phyloP scores from a whole-genome alignment of 129 eudicot species.

The Escallonia herrerae region DNA sequence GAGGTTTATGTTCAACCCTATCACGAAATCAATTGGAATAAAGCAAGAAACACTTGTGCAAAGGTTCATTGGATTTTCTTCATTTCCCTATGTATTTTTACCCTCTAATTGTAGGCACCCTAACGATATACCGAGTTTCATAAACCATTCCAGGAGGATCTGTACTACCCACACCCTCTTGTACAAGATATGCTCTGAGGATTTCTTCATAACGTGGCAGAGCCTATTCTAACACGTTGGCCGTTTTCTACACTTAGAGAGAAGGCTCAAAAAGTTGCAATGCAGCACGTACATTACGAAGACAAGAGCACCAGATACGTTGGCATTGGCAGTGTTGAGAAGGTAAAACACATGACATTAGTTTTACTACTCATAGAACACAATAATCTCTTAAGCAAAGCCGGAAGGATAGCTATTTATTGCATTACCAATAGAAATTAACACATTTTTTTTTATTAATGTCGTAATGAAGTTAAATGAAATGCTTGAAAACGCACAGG shows the following conservation, averaged over 20 bases:
- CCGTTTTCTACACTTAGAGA: slow-evolving; percentile 41
- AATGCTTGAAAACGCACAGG: slow-evolving; percentile 9
- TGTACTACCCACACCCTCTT: slow-evolving; percentile 46
- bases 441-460: too few relatives aligned
- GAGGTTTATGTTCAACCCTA: slow-evolving; percentile 47
- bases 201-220: slow-evolving; percentile 36
- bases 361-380: background rate
- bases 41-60: slow-evolving; percentile 45
- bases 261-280: slow-evolving; percentile 40
- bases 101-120: background rate
- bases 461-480: background rate
- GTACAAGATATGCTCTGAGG: slow-evolving; percentile 52
- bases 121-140: too few relatives aligned
- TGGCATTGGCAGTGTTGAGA: slow-evolving; percentile 58
- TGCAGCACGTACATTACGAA: slow-evolving; percentile 61
- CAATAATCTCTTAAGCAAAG: background rate
- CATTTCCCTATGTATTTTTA: background rate
- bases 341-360: slow-evolving; percentile 23
- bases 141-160: slow-evolving; percentile 46
- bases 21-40: slow-evolving; percentile 47
- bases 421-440: too few relatives aligned
- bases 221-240: slow-evolving; percentile 43
- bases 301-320: slow-evolving; percentile 49
- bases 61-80: slow-evolving; percentile 25
- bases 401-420: background rate